Evolutionary conservation across 352 stramenopile species (phyloP), one percentile per base, ranked within the genome.

Genomic region (Phytopythium delawarense): DNA sequence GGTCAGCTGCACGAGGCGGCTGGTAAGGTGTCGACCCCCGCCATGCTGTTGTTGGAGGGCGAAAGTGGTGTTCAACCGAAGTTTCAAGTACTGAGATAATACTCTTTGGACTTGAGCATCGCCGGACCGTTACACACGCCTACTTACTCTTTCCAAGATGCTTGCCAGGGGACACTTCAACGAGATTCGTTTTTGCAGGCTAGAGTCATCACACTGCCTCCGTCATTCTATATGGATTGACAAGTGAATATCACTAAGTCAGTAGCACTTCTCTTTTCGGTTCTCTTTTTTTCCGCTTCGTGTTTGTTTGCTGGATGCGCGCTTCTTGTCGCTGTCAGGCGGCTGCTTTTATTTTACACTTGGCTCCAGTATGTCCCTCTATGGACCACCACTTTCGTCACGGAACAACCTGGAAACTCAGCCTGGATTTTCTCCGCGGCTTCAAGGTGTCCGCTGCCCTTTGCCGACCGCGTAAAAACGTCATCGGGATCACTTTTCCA

Each of bases 401-500:
- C 5, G 34, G 7, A 13, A 30, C 25, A 30, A 30, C 25, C 25
- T 30, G 25, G 48, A 54, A 54, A 54, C 23, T 23, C 35, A 54
- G 23, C 25, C 48, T 54, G 48, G 48, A 54, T 54, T 54, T 54
- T 54, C 40, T 8, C 16, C 21, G 20, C 21, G 39, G 39, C 42
- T 48, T 48, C 42, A 48, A 48, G 42, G 18, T 48, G 42, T 6
- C 44, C 44, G n/a, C 23, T 50, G 21, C 25, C 25, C 25, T 3
- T 1, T 30, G 25, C 3, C 42, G 6, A n/a, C 15, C 21, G 8
- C 44, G 42, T 44, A 48, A 48, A 48, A 48, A 3, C 42, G 39
- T 8, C 21, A 48, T 25, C 13, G 42, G 42, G 23, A 30, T 12
- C 44, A 30, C 44, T 30, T 50, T 21, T 21, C 11, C n/a, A 21